phyloP scores from a whole-genome alignment of 495 filamentous ascomycete species.

The Clavariopsis aquatica region DNA sequence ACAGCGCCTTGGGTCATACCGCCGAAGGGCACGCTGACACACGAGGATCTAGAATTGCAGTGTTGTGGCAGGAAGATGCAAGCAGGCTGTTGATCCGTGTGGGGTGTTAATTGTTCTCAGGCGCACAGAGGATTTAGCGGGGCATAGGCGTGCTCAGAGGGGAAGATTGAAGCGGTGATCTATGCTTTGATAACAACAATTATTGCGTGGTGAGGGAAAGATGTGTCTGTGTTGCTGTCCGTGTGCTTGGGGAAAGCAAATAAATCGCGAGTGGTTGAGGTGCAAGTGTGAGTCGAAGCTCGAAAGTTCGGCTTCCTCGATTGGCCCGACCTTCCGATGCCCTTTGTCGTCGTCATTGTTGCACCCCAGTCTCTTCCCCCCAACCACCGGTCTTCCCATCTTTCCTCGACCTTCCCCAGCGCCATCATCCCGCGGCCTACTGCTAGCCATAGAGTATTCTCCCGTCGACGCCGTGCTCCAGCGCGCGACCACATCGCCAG shows the following conservation, averaged over 20 bases:
- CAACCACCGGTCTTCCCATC: conserved; percentile 4
- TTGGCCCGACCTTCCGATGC: conserved; percentile 1
- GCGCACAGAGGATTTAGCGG: not conserved
- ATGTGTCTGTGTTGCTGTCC: not conserved
- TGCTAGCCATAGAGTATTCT: conserved; percentile 8
- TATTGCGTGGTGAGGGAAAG: not conserved
- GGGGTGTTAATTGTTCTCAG: not conserved
- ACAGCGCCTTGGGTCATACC: conserved; percentile 23
- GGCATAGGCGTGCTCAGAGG: not conserved
- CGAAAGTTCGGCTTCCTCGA: not conserved
- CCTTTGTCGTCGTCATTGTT: conserved; percentile 2
- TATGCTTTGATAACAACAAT: not conserved
- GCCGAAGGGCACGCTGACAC: not conserved
- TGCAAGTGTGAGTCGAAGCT: conserved; percentile 14
- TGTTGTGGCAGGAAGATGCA: not conserved
- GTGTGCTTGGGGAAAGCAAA: not conserved
- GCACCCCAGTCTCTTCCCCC: conserved; percentile 3
- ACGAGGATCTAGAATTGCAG: not conserved
- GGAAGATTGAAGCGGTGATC: not conserved
- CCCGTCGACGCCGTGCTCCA: conserved; percentile 52
- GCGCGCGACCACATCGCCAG: conserved; percentile 90
- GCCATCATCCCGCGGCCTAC: conserved; percentile 9
- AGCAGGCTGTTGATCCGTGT: not conserved
- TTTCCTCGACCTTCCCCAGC: not conserved
- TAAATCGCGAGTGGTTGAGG: not conserved